Evolutionary conservation across 192 early-diverging fungal species (phyloP).

Genomic region (Gaertneriomyces sp.): DNA sequence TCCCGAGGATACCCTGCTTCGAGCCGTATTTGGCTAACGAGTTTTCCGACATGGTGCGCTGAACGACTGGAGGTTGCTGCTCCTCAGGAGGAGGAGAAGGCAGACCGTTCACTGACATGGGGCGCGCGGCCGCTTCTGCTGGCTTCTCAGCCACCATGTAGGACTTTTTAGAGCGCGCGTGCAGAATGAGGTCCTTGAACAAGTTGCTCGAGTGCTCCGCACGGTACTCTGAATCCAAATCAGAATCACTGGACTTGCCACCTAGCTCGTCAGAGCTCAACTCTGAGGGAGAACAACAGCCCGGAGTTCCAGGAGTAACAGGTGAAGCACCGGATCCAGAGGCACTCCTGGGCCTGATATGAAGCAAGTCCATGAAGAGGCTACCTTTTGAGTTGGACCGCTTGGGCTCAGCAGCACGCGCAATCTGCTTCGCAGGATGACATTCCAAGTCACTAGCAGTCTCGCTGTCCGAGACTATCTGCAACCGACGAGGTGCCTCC

Average conservation of each 20-base stretch:
- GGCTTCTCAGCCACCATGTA: background rate
- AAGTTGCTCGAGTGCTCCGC: conserved; percentile 26
- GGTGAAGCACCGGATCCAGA: conserved; percentile 6
- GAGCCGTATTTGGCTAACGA: conserved; percentile 78
- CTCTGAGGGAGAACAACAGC: background rate
- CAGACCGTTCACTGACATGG: background rate
- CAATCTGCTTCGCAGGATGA: conserved; percentile 4
- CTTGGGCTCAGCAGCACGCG: conserved; percentile 10
- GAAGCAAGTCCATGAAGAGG: conserved; percentile 17
- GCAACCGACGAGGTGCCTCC: background rate
- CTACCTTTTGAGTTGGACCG: conserved; percentile 15
- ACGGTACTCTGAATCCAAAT: conserved; percentile 21
- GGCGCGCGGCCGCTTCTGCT: conserved; percentile 9
- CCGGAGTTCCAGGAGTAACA: background rate
- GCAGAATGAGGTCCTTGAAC: conserved; percentile 39
- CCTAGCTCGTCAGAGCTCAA: conserved; percentile 15
- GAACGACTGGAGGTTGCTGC: conserved; percentile 12
- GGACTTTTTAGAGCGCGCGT: conserved; percentile 15
- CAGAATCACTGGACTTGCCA: conserved; percentile 24
- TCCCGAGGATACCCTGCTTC: conserved; percentile 71
- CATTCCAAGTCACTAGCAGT: conserved; percentile 15
- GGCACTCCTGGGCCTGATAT: conserved; percentile 15
- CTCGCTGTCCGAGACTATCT: conserved; percentile 5
- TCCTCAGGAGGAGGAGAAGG: conserved; percentile 5
- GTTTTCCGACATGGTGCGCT: conserved; percentile 33